Evolutionary conservation across 345 rosid species (phyloP).

Genomic region (Salix caprea): DNA sequence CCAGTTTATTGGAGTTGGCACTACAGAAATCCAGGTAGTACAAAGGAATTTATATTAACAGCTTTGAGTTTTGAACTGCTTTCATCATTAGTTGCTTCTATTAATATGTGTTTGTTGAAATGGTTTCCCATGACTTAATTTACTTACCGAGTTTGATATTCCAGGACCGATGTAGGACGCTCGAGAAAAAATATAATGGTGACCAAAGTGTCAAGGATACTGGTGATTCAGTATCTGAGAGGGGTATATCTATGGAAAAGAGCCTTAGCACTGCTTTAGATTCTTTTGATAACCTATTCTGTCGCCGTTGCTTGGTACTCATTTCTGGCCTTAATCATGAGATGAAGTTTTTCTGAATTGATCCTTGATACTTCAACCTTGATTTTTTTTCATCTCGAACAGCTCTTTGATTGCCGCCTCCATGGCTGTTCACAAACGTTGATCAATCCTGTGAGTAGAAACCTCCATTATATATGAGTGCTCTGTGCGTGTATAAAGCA

Average conservation of each 20-base stretch:
- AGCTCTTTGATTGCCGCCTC: conserved; percentile 96
- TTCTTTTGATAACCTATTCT: conserved; percentile 97
- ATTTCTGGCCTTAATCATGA: conserved; percentile 8
- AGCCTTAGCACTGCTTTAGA: conserved; percentile 87
- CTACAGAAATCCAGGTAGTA: conserved; percentile 67
- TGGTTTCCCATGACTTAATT: conserved; percentile 8
- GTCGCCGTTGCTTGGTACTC: conserved; percentile 95
- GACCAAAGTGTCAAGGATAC: conserved; percentile 38
- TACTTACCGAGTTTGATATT: conserved; percentile 21
- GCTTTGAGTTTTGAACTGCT: conserved; percentile 6
- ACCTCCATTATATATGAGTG: background rate
- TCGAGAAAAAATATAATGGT: conserved; percentile 48
- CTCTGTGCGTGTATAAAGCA: background rate
- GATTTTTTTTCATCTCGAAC: conserved; percentile 33
- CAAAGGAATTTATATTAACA: background rate
- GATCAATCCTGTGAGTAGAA: conserved; percentile 70
- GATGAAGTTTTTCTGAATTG: conserved; percentile 2
- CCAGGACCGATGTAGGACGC: conserved; percentile 72
- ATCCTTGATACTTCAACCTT: conserved; percentile 13
- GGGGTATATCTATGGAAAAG: conserved; percentile 65
- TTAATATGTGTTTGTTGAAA: conserved; percentile 8
- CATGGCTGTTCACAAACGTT: conserved; percentile 96
- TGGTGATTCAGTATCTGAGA: conserved; percentile 41
- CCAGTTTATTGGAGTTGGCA: conserved; percentile 62
- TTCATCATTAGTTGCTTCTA: background rate